Evolutionary conservation across 78 protist species (phyloP).

Genomic region (Tieghemostelium lacteum): DNA sequence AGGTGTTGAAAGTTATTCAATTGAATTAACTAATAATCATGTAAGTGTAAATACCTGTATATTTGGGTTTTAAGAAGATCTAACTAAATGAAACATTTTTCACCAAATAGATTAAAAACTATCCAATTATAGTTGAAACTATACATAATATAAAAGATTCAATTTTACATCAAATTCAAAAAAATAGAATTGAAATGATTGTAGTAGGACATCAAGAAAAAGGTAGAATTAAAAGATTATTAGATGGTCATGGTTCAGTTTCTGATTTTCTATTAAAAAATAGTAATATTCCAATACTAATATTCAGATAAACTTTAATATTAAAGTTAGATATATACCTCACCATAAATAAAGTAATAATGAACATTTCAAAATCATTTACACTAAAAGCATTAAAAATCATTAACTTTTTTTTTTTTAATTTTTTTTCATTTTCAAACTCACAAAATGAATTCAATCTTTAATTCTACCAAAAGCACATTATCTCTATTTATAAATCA

Average conservation of each 20-base stretch:
- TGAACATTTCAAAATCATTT: too few relatives aligned
- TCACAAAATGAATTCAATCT: too few relatives aligned
- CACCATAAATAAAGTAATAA: too few relatives aligned
- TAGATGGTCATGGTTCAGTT: conserved; percentile 13
- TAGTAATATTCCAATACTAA: background rate
- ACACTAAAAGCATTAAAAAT: too few relatives aligned
- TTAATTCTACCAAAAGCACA: too few relatives aligned
- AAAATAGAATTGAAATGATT: conserved; percentile 30
- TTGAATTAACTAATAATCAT: background rate
- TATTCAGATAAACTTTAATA: conserved; percentile 12
- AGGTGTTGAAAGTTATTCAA: conserved; percentile 18
- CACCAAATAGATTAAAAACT: conserved; percentile 5
- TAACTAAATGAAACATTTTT: background rate
- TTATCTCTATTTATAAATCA: too few relatives aligned
- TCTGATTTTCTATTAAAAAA: conserved; percentile 7
- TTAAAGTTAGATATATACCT: too few relatives aligned
- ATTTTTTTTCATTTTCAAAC: too few relatives aligned
- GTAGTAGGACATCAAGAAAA: conserved; percentile 22
- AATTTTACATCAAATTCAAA: conserved; percentile 14
- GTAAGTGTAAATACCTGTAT: background rate
- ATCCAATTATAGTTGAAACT: conserved; percentile 11
- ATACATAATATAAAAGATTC: conserved; percentile 4
- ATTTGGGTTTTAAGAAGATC: background rate
- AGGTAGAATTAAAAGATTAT: background rate
- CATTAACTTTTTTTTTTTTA: too few relatives aligned